These are phyloP conservation scores for Kwoniella mangroviensis DNA, from an alignment of 768 basidiomycete species.

Conservation along the genomic window DNA sequence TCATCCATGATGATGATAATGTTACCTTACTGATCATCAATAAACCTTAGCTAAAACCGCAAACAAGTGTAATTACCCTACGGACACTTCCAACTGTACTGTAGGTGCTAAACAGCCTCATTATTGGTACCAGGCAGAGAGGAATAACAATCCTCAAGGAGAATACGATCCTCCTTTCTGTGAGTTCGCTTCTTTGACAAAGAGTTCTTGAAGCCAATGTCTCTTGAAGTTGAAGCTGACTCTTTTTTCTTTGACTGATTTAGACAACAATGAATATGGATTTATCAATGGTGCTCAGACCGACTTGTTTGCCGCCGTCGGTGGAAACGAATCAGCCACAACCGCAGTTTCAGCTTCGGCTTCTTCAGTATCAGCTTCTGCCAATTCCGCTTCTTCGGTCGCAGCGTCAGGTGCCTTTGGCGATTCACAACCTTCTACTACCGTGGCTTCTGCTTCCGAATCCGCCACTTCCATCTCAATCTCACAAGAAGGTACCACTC, in stretches of 20 bases:
- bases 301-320: slow-evolving; percentile 47
- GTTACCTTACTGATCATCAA: too few species aligned
- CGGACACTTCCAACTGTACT: slow-evolving; percentile 53
- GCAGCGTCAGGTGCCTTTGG: slow-evolving; percentile 10
- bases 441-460: neutral
- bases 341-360: slow-evolving; percentile 8
- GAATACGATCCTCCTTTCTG: slow-evolving; percentile 54
- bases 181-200: slow-evolving; percentile 14
- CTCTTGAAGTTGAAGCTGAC: too few species aligned
- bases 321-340: neutral
- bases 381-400: neutral
- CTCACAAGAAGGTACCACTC: slow-evolving; percentile 1
- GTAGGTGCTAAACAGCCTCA: slow-evolving; percentile 54
- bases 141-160: slow-evolving; percentile 51
- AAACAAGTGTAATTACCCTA: slow-evolving; percentile 52
- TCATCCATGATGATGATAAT: too few species aligned
- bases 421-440: neutral
- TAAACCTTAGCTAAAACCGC: slow-evolving; percentile 43
- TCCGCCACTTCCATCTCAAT: slow-evolving; percentile 1
- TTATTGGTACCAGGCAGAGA: slow-evolving; percentile 51
- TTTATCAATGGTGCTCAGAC: slow-evolving; percentile 57
- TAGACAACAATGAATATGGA: slow-evolving; percentile 54
- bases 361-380: neutral
- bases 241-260: neutral
- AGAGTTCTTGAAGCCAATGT: neutral